These are phyloP conservation scores for Eremothecium sinecaudum DNA, from an alignment of 1,139 yeast genomes.

Conservation along the genomic window DNA sequence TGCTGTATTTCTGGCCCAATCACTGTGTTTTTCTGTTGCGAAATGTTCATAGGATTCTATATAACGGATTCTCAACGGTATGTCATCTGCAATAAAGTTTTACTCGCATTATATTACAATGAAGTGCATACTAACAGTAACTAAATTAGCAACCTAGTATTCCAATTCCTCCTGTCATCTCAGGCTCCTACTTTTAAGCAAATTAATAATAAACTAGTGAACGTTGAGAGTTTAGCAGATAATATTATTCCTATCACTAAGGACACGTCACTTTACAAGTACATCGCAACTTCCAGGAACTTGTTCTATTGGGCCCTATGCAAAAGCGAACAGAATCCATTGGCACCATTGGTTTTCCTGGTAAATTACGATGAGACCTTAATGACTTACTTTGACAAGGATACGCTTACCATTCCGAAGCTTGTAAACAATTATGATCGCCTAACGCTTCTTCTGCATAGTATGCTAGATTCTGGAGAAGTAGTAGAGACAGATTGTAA, in stretches of 20 bases:
- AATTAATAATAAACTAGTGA: constrained; percentile 18
- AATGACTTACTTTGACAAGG: constrained; percentile 27
- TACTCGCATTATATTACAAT: neutral
- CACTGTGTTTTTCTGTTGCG: too few relatives aligned
- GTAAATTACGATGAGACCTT: constrained; percentile 20
- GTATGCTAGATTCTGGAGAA: constrained; percentile 63
- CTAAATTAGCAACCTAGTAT: constrained; percentile 13
- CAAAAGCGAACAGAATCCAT: constrained; percentile 8
- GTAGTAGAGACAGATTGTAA: constrained; percentile 70
- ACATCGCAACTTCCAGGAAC: constrained; percentile 16
- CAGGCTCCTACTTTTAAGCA: constrained; percentile 24
- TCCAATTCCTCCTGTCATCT: constrained; percentile 23
- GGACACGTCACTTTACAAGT: constrained; percentile 19
- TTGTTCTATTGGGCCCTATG: constrained; percentile 23
- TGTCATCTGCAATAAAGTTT: neutral
- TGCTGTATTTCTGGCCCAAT: too few relatives aligned
- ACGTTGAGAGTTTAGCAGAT: constrained; percentile 13
- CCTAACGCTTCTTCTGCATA: constrained; percentile 22
- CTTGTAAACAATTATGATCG: constrained; percentile 26
- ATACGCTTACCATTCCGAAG: constrained; percentile 20
- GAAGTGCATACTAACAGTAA: constrained; percentile 1
- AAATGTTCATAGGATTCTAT: constrained; percentile 25
- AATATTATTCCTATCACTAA: constrained; percentile 14
- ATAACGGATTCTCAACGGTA: constrained; percentile 22
- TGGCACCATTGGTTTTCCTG: constrained; percentile 19